Evolutionary conservation across 306 rosid species (phyloP), one percentile per base, ranked within the genome.

Genomic region (Albizia julibrissin): DNA sequence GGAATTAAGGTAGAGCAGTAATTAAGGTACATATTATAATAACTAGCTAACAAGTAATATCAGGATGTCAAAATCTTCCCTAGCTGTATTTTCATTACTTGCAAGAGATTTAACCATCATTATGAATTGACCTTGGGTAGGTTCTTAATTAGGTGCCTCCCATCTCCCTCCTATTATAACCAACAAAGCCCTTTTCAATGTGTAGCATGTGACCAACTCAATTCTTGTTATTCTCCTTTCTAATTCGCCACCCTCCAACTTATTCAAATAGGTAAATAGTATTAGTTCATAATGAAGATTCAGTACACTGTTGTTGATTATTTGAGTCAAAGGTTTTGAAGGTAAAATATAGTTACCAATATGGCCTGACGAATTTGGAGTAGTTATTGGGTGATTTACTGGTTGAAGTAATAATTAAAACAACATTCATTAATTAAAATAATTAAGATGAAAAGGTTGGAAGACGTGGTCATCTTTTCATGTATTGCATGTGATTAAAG

Each of bases 111-210:
- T 4, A 33, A 47, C 47, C 46, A 72, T 80, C 16, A 80, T 72
- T 44, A 44, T 31, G 73, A 72, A 19, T 72, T 80, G 79, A 72
- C 50, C 70, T 12, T 24, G 0, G 39, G 52, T 40, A 67, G 62
- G 75, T 54, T 68, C 40, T 54, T 47, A 37, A 47, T 47, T 62
- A 62, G 72, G 61, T 27, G 43, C 31, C 58, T 71, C 37, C 37
- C 39, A 69, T 69, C 49, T 40, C 52, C 74, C 13, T 22, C 62
- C 62, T 19, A n/a, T 58, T 22, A 14, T 37, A 10, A 15, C 75
- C 82, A 69, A 52, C 54, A 15, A 42, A 18, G 27, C 33, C 43
- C 68, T 73, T 81, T 81, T 81, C 83, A 80, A 71, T 22, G 83
- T 14, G 73, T 43, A 44, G 39, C 78, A 80, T 61, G 52, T 61